Conservation (phyloP, 2,329 filamentous ascomycete genomes). For the Orbilia ellipsospora region DNA sequence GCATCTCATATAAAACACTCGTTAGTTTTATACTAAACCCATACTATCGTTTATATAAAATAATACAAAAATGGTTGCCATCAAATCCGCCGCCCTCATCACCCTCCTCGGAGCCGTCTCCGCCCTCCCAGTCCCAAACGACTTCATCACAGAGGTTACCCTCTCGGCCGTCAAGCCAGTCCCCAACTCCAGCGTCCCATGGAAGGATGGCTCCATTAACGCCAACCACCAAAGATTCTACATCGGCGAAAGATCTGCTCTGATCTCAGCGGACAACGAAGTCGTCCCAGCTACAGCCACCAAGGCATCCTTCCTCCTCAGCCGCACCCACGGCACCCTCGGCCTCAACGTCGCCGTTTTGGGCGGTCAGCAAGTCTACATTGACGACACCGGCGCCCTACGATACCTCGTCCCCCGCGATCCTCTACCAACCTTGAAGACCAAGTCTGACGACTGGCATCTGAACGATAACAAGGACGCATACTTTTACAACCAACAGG, state of each 20-base stretch:
- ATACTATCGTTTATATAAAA: slow-evolving; percentile 9
- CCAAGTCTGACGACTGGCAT: slow-evolving; percentile 11
- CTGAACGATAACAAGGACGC: not conserved
- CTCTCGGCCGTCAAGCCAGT: slow-evolving; percentile 6
- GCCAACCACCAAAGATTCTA: slow-evolving; percentile 29
- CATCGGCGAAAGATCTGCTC: slow-evolving; percentile 14
- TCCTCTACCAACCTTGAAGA: slow-evolving; percentile 15
- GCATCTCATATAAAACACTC: not conserved
- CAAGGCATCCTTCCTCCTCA: slow-evolving; percentile 18
- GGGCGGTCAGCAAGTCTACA: slow-evolving; percentile 26
- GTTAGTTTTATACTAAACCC: not conserved
- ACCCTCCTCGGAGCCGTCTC: slow-evolving; percentile 20
- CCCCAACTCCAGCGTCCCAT: not conserved
- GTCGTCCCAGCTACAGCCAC: not conserved
- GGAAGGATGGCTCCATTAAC: slow-evolving; percentile 37
- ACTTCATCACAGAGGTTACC: slow-evolving; percentile 12
- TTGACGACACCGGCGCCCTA: slow-evolving; percentile 21
- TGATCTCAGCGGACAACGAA: slow-evolving; percentile 3
- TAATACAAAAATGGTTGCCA: slow-evolving; percentile 29
- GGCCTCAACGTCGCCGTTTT: slow-evolving; percentile 21
- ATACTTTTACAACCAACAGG: slow-evolving; percentile 6
- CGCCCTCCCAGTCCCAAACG: slow-evolving; percentile 8
- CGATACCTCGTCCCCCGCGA: slow-evolving; percentile 20
- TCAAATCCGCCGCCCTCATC: slow-evolving; percentile 16
- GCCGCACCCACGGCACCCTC: slow-evolving; percentile 1